Evolutionary conservation across 352 stramenopile genomes (phyloP).

Genomic region (Phytopythium delawarense): DNA sequence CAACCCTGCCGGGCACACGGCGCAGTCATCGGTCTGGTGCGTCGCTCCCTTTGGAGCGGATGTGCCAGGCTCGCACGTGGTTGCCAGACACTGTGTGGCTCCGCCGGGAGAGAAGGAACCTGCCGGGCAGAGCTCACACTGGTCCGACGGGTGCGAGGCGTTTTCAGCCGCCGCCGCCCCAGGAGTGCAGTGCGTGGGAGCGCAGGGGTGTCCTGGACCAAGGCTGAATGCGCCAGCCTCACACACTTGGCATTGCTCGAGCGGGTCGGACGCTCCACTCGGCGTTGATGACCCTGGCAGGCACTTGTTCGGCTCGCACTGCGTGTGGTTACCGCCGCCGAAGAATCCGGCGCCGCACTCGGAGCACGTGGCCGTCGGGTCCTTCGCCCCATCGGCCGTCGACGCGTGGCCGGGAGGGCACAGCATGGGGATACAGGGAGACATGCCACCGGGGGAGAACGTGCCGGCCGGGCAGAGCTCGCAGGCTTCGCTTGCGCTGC

Average conservation of each 20-base stretch:
- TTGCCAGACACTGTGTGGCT: conserved; percentile 20
- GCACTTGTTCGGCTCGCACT: conserved; percentile 27
- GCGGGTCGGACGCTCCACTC: conserved; percentile 21
- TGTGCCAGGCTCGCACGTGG: conserved; percentile 24
- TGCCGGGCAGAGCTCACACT: conserved; percentile 25
- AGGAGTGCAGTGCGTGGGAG: conserved; percentile 18
- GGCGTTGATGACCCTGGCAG: conserved; percentile 22
- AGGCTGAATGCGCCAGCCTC: conserved; percentile 26
- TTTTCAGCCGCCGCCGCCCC: conserved; percentile 21
- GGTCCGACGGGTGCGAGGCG: conserved; percentile 18
- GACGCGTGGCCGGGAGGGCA: conserved; percentile 27
- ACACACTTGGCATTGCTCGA: conserved; percentile 30
- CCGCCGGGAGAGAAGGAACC: conserved; percentile 31
- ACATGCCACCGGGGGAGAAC: conserved; percentile 30
- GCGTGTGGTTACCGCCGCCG: conserved; percentile 26
- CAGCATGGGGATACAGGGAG: conserved; percentile 25
- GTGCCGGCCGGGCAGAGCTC: conserved; percentile 24
- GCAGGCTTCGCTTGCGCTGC: conserved; percentile 18
- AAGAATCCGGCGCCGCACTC: conserved; percentile 29
- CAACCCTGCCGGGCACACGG: conserved; percentile 22
- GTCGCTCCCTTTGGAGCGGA: conserved; percentile 25
- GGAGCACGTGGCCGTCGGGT: conserved; percentile 19
- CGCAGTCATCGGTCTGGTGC: conserved; percentile 26
- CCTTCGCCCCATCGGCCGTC: conserved; percentile 9
- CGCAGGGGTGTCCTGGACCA: conserved; percentile 22